These are phyloP conservation scores for Leucocoprinus sp. DNA, from an alignment of 768 basidiomycete genomes.

Conservation along the genomic window DNA sequence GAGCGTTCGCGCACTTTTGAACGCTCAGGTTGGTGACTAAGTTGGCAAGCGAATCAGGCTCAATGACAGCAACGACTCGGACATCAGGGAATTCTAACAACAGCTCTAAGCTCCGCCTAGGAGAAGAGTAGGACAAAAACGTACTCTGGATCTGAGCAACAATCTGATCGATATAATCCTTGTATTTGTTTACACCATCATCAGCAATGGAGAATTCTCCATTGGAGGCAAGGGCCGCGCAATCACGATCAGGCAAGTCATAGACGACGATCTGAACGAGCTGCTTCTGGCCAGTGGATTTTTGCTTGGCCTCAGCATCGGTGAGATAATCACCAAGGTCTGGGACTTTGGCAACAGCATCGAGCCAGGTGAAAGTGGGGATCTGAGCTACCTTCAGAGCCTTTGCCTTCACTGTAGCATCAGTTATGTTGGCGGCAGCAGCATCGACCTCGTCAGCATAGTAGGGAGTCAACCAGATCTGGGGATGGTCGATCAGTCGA, in stretches of 20 bases:
- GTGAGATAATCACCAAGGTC: conserved; percentile 49
- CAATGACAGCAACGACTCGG: conserved; percentile 56
- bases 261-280: conserved; percentile 46
- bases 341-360: conserved; percentile 46
- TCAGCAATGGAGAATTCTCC: conserved; percentile 57
- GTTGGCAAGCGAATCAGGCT: conserved; percentile 63
- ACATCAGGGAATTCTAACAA: conserved; percentile 45
- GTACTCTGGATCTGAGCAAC: conserved; percentile 47
- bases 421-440: conserved; percentile 40
- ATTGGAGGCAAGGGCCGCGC: conserved; percentile 56
- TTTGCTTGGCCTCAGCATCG: conserved; percentile 37
- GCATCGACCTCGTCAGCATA: conserved; percentile 47
- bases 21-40: conserved; percentile 61
- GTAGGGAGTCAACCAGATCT: conserved; percentile 47
- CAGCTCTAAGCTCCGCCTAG: not conserved
- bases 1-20: conserved; percentile 44
- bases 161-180: conserved; percentile 53
- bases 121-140: conserved; percentile 11
- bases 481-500: conserved; percentile 1
- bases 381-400: conserved; percentile 46
- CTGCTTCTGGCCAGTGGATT: conserved; percentile 38
- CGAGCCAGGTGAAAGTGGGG: conserved; percentile 59
- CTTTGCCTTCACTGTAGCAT: conserved; percentile 41
- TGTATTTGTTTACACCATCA: conserved; percentile 47
- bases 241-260: conserved; percentile 61